phyloP scores from a whole-genome alignment of 2,329 filamentous ascomycete species.

The Cryphonectria nitschkei region DNA sequence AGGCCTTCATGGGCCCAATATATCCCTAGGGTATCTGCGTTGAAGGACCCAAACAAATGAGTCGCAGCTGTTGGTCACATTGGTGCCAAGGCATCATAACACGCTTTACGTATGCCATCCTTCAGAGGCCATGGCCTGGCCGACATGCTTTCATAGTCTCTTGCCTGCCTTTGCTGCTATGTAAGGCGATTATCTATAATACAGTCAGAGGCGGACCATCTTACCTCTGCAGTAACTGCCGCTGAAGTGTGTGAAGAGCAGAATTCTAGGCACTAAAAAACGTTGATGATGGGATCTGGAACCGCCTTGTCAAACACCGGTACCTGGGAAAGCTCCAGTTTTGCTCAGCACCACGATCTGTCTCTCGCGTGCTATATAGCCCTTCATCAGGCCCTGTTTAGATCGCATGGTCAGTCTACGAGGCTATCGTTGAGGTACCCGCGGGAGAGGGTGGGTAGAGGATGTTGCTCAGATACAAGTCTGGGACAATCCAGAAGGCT shows the following conservation, averaged over 20 bases:
- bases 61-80: background rate
- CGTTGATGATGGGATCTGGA: too few relatives aligned
- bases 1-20: background rate
- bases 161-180: background rate
- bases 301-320: slow-evolving; percentile 60
- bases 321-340: slow-evolving; percentile 89
- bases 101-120: background rate
- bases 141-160: background rate
- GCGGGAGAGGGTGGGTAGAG: background rate
- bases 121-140: background rate
- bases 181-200: background rate
- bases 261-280: too few relatives aligned
- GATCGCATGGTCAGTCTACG: slow-evolving; percentile 34
- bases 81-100: too few relatives aligned
- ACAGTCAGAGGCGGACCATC: too few relatives aligned
- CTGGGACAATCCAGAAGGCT: background rate
- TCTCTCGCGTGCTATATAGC: slow-evolving; percentile 91
- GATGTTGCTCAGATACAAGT: background rate
- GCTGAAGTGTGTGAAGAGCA: background rate
- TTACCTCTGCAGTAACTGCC: background rate
- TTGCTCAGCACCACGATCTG: slow-evolving; percentile 93
- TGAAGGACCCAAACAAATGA: background rate
- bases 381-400: slow-evolving; percentile 86
- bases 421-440: too few relatives aligned
- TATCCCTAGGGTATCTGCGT: background rate